Evolutionary conservation across 805 yeast species (phyloP).

Genomic region (Monosporozyma siamensis): DNA sequence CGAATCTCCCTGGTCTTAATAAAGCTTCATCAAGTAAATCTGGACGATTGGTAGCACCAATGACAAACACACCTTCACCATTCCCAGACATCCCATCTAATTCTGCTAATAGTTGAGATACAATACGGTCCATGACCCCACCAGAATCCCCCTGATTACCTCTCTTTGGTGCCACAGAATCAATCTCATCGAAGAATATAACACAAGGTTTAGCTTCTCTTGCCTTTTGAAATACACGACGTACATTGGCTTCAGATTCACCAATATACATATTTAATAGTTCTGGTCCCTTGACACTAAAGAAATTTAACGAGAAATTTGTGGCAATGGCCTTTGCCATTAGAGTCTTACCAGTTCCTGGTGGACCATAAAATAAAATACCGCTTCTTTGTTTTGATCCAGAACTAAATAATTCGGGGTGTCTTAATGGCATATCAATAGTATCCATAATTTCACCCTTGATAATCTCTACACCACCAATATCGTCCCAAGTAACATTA

Average conservation of each 20-base stretch:
- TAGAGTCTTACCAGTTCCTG: conserved; percentile 95
- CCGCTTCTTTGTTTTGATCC: conserved; percentile 94
- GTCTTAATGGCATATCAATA: conserved; percentile 88
- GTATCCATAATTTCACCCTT: conserved; percentile 92
- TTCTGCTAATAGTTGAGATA: conserved; percentile 89
- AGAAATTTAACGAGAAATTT: conserved; percentile 85
- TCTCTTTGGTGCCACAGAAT: conserved; percentile 96
- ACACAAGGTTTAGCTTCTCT: conserved; percentile 97
- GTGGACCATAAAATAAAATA: conserved; percentile 92
- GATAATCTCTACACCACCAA: conserved; percentile 86
- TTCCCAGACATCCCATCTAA: conserved; percentile 88
- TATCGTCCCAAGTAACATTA: conserved; percentile 92
- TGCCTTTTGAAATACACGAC: conserved; percentile 88
- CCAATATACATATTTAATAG: conserved; percentile 95
- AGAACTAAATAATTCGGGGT: conserved; percentile 77
- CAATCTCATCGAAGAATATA: conserved; percentile 93
- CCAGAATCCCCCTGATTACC: conserved; percentile 99
- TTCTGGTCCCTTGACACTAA: conserved; percentile 96
- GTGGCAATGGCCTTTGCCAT: conserved; percentile 97
- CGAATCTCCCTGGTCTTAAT: conserved; percentile 89
- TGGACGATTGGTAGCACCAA: conserved; percentile 98
- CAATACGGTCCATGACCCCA: conserved; percentile 98
- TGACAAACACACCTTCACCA: conserved; percentile 86
- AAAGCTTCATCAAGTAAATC: conserved; percentile 91
- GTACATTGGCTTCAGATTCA: conserved; percentile 94